Evolutionary conservation across 164 flowering plant species (phyloP).

Genomic region (Paratinospora sagittata): DNA sequence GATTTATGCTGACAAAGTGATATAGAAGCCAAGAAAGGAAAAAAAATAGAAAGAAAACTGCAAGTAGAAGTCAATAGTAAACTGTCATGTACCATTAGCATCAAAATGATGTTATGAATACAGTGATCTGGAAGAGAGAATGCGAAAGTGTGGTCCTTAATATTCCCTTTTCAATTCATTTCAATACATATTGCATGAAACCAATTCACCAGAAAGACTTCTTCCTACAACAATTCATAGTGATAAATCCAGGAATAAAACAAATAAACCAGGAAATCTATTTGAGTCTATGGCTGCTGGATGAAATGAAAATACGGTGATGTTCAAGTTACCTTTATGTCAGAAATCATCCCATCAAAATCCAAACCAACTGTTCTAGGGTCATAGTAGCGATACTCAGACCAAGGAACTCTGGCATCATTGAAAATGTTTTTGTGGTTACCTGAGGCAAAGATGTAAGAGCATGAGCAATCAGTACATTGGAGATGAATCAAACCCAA

Average conservation of each 20-base stretch:
- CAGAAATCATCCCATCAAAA: slow-evolving; percentile 94
- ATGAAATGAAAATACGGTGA: background rate
- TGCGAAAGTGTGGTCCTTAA: too few species aligned
- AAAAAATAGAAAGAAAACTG: too few species aligned
- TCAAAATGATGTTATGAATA: too few species aligned
- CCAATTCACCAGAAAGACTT: background rate
- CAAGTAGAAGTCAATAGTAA: too few species aligned
- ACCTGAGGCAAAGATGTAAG: slow-evolving; percentile 40
- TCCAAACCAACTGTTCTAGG: slow-evolving; percentile 94
- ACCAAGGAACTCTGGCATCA: slow-evolving; percentile 98
- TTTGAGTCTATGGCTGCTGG: too few species aligned
- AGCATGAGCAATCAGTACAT: slow-evolving; percentile 11
- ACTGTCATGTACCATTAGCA: too few species aligned
- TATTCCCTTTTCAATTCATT: too few species aligned
- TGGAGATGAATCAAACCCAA: slow-evolving; percentile 2
- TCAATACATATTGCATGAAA: too few species aligned
- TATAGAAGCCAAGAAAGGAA: too few species aligned
- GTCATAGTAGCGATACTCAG: slow-evolving; percentile 91
- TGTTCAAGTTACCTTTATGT: slow-evolving; percentile 63
- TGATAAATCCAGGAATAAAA: background rate
- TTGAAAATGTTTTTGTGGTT: slow-evolving; percentile 98
- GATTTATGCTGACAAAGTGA: too few species aligned
- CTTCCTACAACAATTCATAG: background rate
- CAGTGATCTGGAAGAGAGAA: too few species aligned
- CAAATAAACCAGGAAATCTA: too few species aligned